Evolutionary conservation across 2,329 filamentous ascomycete species (phyloP), one percentile per base, ranked within the genome.

Genomic region (Aspergillus awamori): DNA sequence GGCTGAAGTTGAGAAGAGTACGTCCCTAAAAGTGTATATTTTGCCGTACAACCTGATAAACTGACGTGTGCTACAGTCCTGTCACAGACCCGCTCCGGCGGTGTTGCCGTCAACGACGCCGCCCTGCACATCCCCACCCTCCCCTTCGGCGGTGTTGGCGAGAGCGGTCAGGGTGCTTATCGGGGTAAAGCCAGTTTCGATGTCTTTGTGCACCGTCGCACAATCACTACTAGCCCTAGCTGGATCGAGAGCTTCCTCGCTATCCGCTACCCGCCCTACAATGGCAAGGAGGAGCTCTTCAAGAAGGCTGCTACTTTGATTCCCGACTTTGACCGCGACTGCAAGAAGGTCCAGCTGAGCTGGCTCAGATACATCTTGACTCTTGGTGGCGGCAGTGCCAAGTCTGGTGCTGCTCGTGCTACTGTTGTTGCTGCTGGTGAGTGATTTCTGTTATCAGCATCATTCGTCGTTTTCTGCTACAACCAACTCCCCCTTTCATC

Each of bases 81-180:
- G 54, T 77, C 79, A 63, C 77, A 80, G 60, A 84, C 89, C 58
- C 88, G 84, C 48, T 91, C 89, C 1, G 89, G 89, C 58, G 89
- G 89, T 65, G 89, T 86, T 28, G 83, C 79, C 49, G 69, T 81
- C 66, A 82, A 82, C 63, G 80, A 82, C 72, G 83, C 86, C 57
- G 89, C 87, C 75, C 88, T 89, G 79, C 90, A 93, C 22, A 84
- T 95, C 64, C 84, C 86, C 33, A 91, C 88, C 2, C 80, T 95
- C 2, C 82, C 89, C 39, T 96, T 96, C 74, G 93, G 93, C 65
- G 92, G 92, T 69, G 89, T 96, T 7, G 92, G 93, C 65, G 85
- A 89, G 67, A 92, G 88, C 48, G 92, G 92, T 57, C 84, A 84
- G 63, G 92, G 92, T 63, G 81, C 86, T 30, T 96, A 96, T 81